phyloP scores from a whole-genome alignment of 2,329 filamentous ascomycete species.

The Uncinocarpus reesii region DNA sequence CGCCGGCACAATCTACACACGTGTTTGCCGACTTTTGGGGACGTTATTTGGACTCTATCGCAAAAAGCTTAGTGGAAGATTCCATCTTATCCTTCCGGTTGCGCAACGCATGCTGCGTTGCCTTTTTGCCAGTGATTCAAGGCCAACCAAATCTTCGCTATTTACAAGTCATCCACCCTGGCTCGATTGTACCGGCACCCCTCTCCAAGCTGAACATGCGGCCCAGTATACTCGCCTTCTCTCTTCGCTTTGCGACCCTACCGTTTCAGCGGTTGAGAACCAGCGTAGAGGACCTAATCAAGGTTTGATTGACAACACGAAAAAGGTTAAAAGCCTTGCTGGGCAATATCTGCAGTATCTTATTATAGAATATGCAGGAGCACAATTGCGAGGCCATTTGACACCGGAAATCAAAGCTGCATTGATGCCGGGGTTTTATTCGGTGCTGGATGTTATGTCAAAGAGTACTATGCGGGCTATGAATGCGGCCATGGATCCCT shows the following conservation, averaged over 20 bases:
- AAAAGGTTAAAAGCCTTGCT: slow-evolving; percentile 48
- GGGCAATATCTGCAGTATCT: slow-evolving; percentile 50
- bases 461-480: slow-evolving; percentile 42
- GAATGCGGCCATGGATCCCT: slow-evolving; percentile 44
- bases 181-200: slow-evolving; percentile 11
- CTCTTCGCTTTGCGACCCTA: slow-evolving; percentile 52
- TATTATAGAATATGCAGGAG: slow-evolving; percentile 47
- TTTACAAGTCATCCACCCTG: slow-evolving; percentile 19
- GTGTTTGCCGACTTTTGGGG: slow-evolving; percentile 45
- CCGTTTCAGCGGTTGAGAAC: slow-evolving; percentile 44
- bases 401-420: slow-evolving; percentile 44
- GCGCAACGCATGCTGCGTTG: slow-evolving; percentile 47
- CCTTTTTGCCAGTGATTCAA: slow-evolving; percentile 43
- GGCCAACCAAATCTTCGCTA: slow-evolving; percentile 16
- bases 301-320: slow-evolving; percentile 49
- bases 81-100: slow-evolving; percentile 48
- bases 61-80: slow-evolving; percentile 48
- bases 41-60: slow-evolving; percentile 48
- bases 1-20: slow-evolving; percentile 40
- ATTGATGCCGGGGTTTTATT: slow-evolving; percentile 43
- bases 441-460: slow-evolving; percentile 44
- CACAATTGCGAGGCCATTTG: slow-evolving; percentile 43
- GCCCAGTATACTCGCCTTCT: slow-evolving; percentile 46
- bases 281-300: slow-evolving; percentile 31
- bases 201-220: slow-evolving; percentile 37